Percentiles rank a stretch among this genome's conserved stretches.
These are phyloP conservation scores for Termitomyces sp. DNA, from an alignment of 768 basidiomycete species.

Conservation along the genomic window DNA sequence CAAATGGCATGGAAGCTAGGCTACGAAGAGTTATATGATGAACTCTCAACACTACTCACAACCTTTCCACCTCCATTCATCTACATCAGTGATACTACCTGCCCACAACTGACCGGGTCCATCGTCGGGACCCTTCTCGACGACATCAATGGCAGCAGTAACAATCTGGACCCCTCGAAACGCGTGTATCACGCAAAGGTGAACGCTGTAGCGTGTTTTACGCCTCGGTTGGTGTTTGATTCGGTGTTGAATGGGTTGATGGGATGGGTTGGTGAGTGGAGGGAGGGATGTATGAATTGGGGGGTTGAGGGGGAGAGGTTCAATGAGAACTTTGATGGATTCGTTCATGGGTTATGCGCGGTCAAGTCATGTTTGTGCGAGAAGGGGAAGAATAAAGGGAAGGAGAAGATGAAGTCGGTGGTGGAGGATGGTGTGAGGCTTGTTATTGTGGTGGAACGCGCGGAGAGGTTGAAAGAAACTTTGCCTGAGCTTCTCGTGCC, in stretches of 20 bases:
- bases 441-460: conserved; percentile 63
- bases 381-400: conserved; percentile 18
- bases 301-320: conserved; percentile 37
- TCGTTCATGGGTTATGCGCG: conserved; percentile 62
- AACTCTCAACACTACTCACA: conserved; percentile 34
- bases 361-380: conserved; percentile 25
- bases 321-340: conserved; percentile 66
- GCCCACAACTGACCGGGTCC: conserved; percentile 40
- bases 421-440: conserved; percentile 36
- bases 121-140: conserved; percentile 38
- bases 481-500: conserved; percentile 69
- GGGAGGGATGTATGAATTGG: conserved; percentile 62
- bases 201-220: conserved; percentile 60
- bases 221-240: conserved; percentile 62
- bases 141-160: conserved; percentile 11
- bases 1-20: conserved; percentile 8
- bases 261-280: conserved; percentile 54
- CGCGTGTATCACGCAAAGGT: conserved; percentile 41
- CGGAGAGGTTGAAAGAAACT: conserved; percentile 59
- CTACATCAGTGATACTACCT: conserved; percentile 57
- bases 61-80: conserved; percentile 59
- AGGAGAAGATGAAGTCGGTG: conserved; percentile 14
- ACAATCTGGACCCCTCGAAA: conserved; percentile 18
- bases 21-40: conserved; percentile 21
- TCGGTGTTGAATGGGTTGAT: conserved; percentile 59